Evolutionary conservation across 495 filamentous ascomycete genomes (phyloP), one percentile per base, ranked within the genome.

Genomic region (Annulohypoxylon moriforme): DNA sequence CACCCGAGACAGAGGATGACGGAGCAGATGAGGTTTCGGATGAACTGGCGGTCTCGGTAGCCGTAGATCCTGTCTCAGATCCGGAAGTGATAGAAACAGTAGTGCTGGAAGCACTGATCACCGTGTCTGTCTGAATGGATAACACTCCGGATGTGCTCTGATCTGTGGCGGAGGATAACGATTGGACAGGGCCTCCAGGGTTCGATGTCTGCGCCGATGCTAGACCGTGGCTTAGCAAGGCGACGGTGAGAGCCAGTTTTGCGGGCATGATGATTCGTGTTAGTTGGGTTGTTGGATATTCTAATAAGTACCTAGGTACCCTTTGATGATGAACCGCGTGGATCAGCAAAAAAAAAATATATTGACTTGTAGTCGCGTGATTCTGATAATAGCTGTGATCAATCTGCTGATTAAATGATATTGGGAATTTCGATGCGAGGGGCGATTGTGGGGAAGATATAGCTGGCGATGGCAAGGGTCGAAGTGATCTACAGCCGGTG

Each of bases 111-210:
- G 20, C 22, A 24, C 33, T 34, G 25, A 47, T 24, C 0, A 59
- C 55, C 20, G 67, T 69, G 29, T 62, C 25, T 10, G 65, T 68
- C 31, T 68, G 65, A 9, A 62, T 56, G 3, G 69, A 67, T 14
- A 67, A 13, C 10, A 72, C 40, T 10, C 52, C 58, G 5, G 58
- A 64, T 2, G 63, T 63, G 31, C 69, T 53, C 29, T 42, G 27
- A 9, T 72, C 69, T 11, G 52, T 46, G 3, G 46, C 52, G 31
- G 63, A 52, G 13, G 67, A 64, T 18, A 55, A 13, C n/a, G 69
- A 67, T 40, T 72, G 22, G 29, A 72, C 0, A 22, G 69, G 69
- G 1, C 69, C 69, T 7, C 69, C 69, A 24, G 69, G 69, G 16
- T 67, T 72, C 11, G 52, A 59, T 22, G 69, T 67, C 52, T 72